These are phyloP conservation scores for Serendipita sp. DNA, from an alignment of 768 basidiomycete species.

Conservation along the genomic window DNA sequence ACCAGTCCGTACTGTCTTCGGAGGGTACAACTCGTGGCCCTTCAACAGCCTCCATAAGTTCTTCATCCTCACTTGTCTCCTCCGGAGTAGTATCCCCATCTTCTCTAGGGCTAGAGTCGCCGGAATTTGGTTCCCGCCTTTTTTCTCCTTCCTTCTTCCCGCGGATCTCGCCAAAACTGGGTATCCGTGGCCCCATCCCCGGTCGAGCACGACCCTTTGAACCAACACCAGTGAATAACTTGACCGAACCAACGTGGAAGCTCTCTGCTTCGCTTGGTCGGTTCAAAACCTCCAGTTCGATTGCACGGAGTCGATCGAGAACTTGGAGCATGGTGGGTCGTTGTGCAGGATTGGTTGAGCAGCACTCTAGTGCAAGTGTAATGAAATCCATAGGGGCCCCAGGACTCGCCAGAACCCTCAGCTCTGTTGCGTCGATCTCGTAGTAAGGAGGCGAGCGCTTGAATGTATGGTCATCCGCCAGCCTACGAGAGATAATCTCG, in stretches of 20 bases:
- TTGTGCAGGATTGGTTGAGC: slow-evolving; percentile 40
- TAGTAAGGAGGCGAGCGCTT: slow-evolving; percentile 69
- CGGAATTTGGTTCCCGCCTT: slow-evolving; percentile 29
- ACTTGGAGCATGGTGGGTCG: slow-evolving; percentile 69
- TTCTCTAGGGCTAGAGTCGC: not conserved
- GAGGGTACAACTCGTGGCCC: slow-evolving; percentile 24
- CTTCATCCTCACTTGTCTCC: slow-evolving; percentile 31
- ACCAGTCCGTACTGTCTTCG: not conserved
- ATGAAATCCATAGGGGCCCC: slow-evolving; percentile 72
- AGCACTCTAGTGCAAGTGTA: slow-evolving; percentile 63
- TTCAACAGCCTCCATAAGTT: slow-evolving; percentile 45
- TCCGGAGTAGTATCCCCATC: slow-evolving; percentile 27
- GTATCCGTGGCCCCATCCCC: slow-evolving; percentile 51
- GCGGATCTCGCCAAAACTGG: slow-evolving; percentile 64
- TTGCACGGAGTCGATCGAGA: slow-evolving; percentile 57
- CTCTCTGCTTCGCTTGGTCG: slow-evolving; percentile 49
- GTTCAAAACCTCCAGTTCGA: slow-evolving; percentile 70
- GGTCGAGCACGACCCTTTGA: slow-evolving; percentile 33
- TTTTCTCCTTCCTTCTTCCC: slow-evolving; percentile 19
- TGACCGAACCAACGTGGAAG: slow-evolving; percentile 71
- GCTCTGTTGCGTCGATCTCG: slow-evolving; percentile 59
- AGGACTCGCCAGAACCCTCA: slow-evolving; percentile 44
- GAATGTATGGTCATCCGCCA: slow-evolving; percentile 62
- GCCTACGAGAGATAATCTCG: slow-evolving; percentile 67
- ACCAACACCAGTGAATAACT: slow-evolving; percentile 46